Base-by-base conservation (phyloP, 2,329 filamentous ascomycete species). In the Exophiala phaeomuriformis region DNA sequence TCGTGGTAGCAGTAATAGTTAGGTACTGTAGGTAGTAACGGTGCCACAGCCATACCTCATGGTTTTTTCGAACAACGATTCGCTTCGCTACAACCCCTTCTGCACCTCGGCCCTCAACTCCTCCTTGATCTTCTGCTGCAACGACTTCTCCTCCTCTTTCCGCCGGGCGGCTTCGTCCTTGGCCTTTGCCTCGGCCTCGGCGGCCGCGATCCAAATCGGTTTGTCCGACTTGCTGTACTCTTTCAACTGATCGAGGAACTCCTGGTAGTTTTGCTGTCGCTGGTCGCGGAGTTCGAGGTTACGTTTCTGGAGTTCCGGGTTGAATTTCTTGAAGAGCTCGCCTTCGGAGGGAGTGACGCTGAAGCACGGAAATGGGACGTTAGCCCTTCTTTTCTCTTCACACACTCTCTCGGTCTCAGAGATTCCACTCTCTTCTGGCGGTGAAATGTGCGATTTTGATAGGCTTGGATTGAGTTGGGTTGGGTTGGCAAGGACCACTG, bases 211-310 rank as follows among this genome's bases (percentile, higher is more conserved):
- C 75, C 75, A 77, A 57, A 77, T 95, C 41, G 88, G 88, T 73
- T 91, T 95, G 67, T 95, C 85, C 9, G 86, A 93, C 74, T 90
- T 94, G 29, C 88, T 87, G 69, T 90, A 88, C 64, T 91, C 82
- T 77, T 95, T 96, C 67, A 98, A 71, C 64, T 84, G 83, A 46
- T 67, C 79, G 30, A 96, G 86, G 66, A 95, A 97, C 52, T 90
- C 80, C 66, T 96, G 87, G 64, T 95, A 95, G 55, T 96, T 90
- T 70, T 90, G 79, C 66, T 93, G 82, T 56, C 81, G 80, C 68
- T 86, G 82, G 53, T 85, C 77, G 12, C 89, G 81, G 54, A 84
- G 81, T 69, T 90, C 90, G n/a, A 95, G 74, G 58, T 87, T 90
- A 66, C 86, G 82, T 69, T 88, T 87, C 67, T 93, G 87, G n/a